Base-by-base conservation (phyloP, 139 green algal genomes). In the Coccomyxa sp. region DNA sequence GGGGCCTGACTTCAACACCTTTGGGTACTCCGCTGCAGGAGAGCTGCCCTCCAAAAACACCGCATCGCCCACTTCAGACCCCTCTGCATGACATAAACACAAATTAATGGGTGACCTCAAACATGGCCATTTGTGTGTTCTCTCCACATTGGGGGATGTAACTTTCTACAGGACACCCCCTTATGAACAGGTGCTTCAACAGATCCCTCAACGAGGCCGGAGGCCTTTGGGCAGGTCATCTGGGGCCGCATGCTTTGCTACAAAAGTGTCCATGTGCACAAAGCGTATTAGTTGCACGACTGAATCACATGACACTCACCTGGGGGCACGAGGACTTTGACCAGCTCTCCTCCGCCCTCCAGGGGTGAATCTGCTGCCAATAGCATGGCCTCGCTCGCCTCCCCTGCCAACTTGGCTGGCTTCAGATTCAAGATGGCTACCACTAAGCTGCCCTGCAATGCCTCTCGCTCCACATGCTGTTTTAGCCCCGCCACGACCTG, bases 1-100 rank as follows among this genome's bases (percentile, higher is more conserved):
- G 27, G 85, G 58, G 66, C 88, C 88, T 32, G 79, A 86, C 85
- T 91, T 91, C 71, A 91, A 77, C 60, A 79, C 76, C 83, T 93
- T 91, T 30, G 85, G 81, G 14, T 82, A 80, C 0, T 58, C 45
- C 14, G 75, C 58, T 32, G 23, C 75, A 16, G 83, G 78, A 12
- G 60, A 58, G 4, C 83, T 79, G 30, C 90, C 86, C 31, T 89
- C 80, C 27, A 90, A 51, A 45, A 79, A 90, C 18, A 91, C 68
- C 11, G 83, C 58, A 27, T 90, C 87, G 1, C 88, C 90, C 0
- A 81, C 81, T n/a, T 88, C 58, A 13, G 86, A 85, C 0, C 84
- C 84, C 17, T 76, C 88, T 89, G 85, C 76, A 78, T 14, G 32
- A 82, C 7, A 63, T 51, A 38, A 32, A 13, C 78, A 15, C 45